Percentiles rank a stretch among this genome's conserved stretches.
phyloP scores from a whole-genome alignment of 805 yeast genomes.

The Pachysolen tannophilus region DNA sequence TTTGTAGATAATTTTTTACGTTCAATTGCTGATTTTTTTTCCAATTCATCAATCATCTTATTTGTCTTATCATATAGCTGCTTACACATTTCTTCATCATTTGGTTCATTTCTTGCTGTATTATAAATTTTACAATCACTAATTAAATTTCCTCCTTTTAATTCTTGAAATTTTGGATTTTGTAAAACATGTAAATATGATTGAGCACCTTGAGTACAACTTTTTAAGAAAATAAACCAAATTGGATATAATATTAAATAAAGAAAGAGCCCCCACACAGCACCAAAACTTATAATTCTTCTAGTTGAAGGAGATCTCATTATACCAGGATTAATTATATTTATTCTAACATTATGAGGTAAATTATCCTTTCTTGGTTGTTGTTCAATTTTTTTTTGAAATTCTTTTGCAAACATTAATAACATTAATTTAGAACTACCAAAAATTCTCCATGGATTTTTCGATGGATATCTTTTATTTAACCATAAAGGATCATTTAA shows the following conservation, averaged over 20 bases:
- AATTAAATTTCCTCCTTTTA: slow-evolving; percentile 60
- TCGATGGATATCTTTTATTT: slow-evolving; percentile 45
- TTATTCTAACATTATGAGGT: slow-evolving; percentile 60
- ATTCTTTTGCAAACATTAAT: slow-evolving; percentile 68
- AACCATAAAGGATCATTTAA: slow-evolving; percentile 58
- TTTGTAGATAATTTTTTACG: slow-evolving; percentile 34
- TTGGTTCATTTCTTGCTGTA: slow-evolving; percentile 56
- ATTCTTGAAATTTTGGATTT: slow-evolving; percentile 60
- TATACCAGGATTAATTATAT: slow-evolving; percentile 84
- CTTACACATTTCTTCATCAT: slow-evolving; percentile 53
- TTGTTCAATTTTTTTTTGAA: slow-evolving; percentile 54
- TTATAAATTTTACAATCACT: slow-evolving; percentile 59
- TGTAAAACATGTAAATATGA: slow-evolving; percentile 58
- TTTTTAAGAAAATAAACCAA: slow-evolving; percentile 75
- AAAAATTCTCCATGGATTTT: slow-evolving; percentile 65
- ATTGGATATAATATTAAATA: slow-evolving; percentile 71
- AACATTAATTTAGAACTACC: slow-evolving; percentile 79
- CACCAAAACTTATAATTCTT: slow-evolving; percentile 70
- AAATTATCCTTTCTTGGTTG: slow-evolving; percentile 65
- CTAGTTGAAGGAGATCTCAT: slow-evolving; percentile 85
- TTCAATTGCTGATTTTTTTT: slow-evolving; percentile 63
- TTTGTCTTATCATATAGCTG: slow-evolving; percentile 55
- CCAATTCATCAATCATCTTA: slow-evolving; percentile 47
- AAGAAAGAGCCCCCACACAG: slow-evolving; percentile 45
- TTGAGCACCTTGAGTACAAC: slow-evolving; percentile 75